These are phyloP conservation scores for Rhizopus delemar DNA, from an alignment of 371 early-diverging fungal genomes.

Conservation along the genomic window DNA sequence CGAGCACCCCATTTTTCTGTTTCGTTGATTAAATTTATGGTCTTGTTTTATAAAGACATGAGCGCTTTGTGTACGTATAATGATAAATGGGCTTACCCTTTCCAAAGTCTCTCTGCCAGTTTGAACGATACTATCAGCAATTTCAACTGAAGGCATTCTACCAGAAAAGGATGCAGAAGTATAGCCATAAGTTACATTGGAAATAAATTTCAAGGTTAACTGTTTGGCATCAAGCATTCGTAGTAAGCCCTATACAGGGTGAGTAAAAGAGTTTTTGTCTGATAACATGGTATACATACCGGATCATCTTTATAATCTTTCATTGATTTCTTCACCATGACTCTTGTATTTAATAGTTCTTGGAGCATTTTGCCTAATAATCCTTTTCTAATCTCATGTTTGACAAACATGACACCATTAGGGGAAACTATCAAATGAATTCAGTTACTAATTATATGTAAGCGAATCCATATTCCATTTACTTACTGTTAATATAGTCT, in stretches of 20 bases:
- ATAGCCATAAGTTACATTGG: constrained; percentile 94
- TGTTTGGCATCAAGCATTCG: constrained; percentile 77
- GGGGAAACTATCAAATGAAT: constrained; percentile 62
- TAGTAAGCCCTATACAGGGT: constrained; percentile 28
- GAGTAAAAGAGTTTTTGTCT: too few species aligned
- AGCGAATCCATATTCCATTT: not conserved
- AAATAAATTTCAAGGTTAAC: constrained; percentile 81
- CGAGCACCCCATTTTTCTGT: constrained; percentile 71
- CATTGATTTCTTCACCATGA: constrained; percentile 87
- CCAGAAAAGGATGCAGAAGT: constrained; percentile 84
- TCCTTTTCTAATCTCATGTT: constrained; percentile 72
- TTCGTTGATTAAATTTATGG: constrained; percentile 67
- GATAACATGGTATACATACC: constrained; percentile 28
- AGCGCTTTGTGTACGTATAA: not conserved
- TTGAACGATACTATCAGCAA: constrained; percentile 89
- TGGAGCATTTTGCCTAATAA: constrained; percentile 78
- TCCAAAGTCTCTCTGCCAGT: constrained; percentile 84
- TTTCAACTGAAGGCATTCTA: constrained; percentile 87
- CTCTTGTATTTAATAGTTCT: constrained; percentile 83
- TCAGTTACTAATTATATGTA: not conserved
- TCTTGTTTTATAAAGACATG: constrained; percentile 24
- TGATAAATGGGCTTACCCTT: constrained; percentile 31
- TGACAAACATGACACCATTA: constrained; percentile 83
- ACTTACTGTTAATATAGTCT: constrained; percentile 67
- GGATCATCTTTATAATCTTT: constrained; percentile 66